phyloP scores from a whole-genome alignment of 306 rosid species.

The Alnus glutinosa region DNA sequence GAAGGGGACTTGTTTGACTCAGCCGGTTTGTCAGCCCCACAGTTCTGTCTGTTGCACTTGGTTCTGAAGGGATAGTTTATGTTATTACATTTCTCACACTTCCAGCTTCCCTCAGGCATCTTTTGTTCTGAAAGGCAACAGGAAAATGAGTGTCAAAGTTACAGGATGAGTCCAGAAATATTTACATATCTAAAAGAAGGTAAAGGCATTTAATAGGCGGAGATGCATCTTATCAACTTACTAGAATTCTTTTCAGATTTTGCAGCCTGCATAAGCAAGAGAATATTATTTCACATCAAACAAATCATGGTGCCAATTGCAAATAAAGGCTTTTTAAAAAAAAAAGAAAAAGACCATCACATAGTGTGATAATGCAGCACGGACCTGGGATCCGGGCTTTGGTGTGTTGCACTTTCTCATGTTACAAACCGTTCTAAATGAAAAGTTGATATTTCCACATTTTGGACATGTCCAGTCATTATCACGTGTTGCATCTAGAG shows the following conservation, averaged over 20 bases:
- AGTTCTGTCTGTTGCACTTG: slow-evolving; percentile 98
- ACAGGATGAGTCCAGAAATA: slow-evolving; percentile 19
- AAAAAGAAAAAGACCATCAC: background rate
- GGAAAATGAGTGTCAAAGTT: slow-evolving; percentile 9
- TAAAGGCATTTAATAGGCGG: slow-evolving; percentile 7
- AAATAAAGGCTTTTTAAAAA: background rate
- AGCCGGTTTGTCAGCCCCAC: slow-evolving; percentile 93
- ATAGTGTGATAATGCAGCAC: background rate
- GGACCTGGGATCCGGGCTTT: slow-evolving; percentile 96
- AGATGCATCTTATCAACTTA: slow-evolving; percentile 42
- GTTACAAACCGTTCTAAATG: slow-evolving; percentile 92
- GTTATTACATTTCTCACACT: slow-evolving; percentile 94
- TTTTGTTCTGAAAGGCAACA: slow-evolving; percentile 75
- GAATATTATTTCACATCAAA: slow-evolving; percentile 26
- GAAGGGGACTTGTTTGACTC: slow-evolving; percentile 76
- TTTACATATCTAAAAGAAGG: background rate
- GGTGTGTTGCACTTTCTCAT: slow-evolving; percentile 99
- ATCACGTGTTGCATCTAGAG: slow-evolving; percentile 80
- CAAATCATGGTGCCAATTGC: background rate
- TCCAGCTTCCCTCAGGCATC: slow-evolving; percentile 99
- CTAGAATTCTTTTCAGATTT: slow-evolving; percentile 84
- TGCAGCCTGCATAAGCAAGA: slow-evolving; percentile 53
- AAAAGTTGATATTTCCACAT: slow-evolving; percentile 96
- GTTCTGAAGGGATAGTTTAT: slow-evolving; percentile 94
- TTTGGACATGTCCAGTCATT: slow-evolving; percentile 99